Evolutionary conservation across 805 yeast genomes (phyloP).

Genomic region (Ogataea siamensis): DNA sequence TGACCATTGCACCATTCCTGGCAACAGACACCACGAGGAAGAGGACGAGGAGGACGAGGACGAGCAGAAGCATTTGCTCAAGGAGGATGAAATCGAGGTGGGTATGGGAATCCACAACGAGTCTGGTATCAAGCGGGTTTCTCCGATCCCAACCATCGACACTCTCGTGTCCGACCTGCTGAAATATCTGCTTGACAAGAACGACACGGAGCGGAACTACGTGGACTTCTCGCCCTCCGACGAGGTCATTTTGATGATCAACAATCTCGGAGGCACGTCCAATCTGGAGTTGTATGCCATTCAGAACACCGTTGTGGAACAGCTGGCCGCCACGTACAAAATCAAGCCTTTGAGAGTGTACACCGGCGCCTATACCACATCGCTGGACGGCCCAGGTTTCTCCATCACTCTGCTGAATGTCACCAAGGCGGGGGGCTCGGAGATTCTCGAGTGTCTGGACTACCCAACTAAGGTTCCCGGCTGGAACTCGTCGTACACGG

Average conservation of each 20-base stretch:
- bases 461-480: slow-evolving; percentile 77
- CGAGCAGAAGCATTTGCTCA: slow-evolving; percentile 41
- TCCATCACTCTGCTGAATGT: slow-evolving; percentile 78
- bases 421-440: slow-evolving; percentile 46
- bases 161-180: slow-evolving; percentile 58
- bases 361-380: slow-evolving; percentile 81
- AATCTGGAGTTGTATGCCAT: slow-evolving; percentile 74
- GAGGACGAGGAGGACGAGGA: slow-evolving; percentile 36
- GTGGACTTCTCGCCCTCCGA: slow-evolving; percentile 57
- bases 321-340: slow-evolving; percentile 50
- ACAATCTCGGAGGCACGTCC: slow-evolving; percentile 90
- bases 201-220: slow-evolving; percentile 77
- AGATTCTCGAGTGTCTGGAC: slow-evolving; percentile 58
- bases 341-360: slow-evolving; percentile 66
- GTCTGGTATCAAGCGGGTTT: slow-evolving; percentile 69
- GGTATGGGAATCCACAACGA: slow-evolving; percentile 98
- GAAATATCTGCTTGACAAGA: slow-evolving; percentile 55
- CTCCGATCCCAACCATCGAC: slow-evolving; percentile 70
- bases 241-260: slow-evolving; percentile 71
- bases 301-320: slow-evolving; percentile 53
- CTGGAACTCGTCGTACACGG: slow-evolving; percentile 56
- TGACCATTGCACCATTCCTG: slow-evolving; percentile 90
- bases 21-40: slow-evolving; percentile 54
- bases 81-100: slow-evolving; percentile 69
- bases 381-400: slow-evolving; percentile 90